phyloP scores from a whole-genome alignment of 2,329 filamentous ascomycete genomes.

The Elsinoe perseae region DNA sequence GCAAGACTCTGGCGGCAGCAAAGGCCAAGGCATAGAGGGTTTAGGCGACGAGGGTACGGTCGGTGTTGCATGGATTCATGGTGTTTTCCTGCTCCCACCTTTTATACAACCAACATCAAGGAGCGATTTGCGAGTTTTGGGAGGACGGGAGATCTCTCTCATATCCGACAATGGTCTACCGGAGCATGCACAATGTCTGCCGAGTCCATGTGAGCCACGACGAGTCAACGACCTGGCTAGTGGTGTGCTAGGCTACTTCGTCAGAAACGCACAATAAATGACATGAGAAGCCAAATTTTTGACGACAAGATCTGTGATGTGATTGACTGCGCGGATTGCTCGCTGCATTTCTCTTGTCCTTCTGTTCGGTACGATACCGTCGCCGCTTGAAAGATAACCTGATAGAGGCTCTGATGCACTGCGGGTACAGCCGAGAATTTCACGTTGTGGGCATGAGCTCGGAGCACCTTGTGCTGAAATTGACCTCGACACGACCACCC shows the following conservation, averaged over 20 bases:
- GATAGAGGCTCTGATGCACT: conserved; percentile 3
- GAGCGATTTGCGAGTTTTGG: conserved; percentile 8
- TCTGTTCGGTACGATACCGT: too few species aligned
- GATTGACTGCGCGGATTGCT: not conserved
- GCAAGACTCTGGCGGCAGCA: conserved; percentile 92
- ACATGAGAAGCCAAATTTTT: conserved; percentile 12
- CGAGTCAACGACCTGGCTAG: not conserved
- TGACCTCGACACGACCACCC: not conserved
- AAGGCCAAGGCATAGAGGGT: conserved; percentile 53
- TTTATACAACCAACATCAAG: conserved; percentile 13
- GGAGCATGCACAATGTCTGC: not conserved
- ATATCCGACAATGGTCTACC: not conserved
- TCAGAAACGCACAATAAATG: conserved; percentile 9
- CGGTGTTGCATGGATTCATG: conserved; percentile 18
- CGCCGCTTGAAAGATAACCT: too few species aligned
- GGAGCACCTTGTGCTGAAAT: conserved; percentile 12
- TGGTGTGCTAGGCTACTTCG: not conserved
- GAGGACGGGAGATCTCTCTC: not conserved
- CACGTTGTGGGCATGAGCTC: conserved; percentile 13
- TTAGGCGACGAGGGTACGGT: conserved; percentile 3
- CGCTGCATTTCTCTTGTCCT: too few species aligned
- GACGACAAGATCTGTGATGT: not conserved
- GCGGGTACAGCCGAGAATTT: conserved; percentile 14
- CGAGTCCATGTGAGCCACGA: not conserved
- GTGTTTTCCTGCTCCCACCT: conserved; percentile 13